Conservation (phyloP, 345 rosid genomes). For the Ailanthus altissimus region DNA sequence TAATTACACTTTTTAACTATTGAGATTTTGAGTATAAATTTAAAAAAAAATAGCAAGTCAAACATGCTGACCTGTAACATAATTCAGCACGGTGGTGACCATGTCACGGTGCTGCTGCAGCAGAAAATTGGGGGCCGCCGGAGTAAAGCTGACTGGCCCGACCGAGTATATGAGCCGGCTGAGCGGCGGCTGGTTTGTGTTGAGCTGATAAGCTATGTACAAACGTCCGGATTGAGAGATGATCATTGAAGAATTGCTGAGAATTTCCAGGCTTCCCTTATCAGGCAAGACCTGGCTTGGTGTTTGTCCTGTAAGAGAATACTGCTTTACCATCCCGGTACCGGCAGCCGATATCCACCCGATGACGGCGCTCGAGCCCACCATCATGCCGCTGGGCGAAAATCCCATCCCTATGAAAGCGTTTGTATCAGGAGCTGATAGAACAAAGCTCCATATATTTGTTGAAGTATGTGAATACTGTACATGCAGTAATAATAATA, state of each 20-base stretch:
- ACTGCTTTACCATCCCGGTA: constrained; percentile 39
- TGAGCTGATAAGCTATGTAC: constrained; percentile 69
- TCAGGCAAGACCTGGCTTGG: constrained; percentile 49
- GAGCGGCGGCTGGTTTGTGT: constrained; percentile 41
- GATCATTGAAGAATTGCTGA: constrained; percentile 37
- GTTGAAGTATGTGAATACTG: constrained; percentile 50
- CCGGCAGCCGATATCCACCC: constrained; percentile 64
- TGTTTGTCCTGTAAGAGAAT: constrained; percentile 43
- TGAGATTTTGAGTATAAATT: too few relatives aligned
- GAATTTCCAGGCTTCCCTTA: constrained; percentile 52
- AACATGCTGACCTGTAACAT: constrained; percentile 36
- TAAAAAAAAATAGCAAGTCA: too few relatives aligned
- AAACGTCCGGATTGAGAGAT: constrained; percentile 48
- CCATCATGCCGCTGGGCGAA: constrained; percentile 61
- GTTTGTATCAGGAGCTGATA: constrained; percentile 53
- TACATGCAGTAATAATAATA: neutral
- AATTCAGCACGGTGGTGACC: constrained; percentile 55
- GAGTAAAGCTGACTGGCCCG: constrained; percentile 53
- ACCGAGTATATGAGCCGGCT: constrained; percentile 52
- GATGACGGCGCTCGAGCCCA: constrained; percentile 73
- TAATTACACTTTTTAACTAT: too few relatives aligned
- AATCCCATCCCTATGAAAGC: constrained; percentile 70
- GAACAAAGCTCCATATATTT: constrained; percentile 72
- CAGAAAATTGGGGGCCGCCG: constrained; percentile 41
- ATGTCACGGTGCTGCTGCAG: constrained; percentile 54